A percentile compares a stretch with the other conserved stretches of the same genome.
phyloP scores from a whole-genome alignment of 2,329 filamentous ascomycete genomes.

The Nemania diffusa region DNA sequence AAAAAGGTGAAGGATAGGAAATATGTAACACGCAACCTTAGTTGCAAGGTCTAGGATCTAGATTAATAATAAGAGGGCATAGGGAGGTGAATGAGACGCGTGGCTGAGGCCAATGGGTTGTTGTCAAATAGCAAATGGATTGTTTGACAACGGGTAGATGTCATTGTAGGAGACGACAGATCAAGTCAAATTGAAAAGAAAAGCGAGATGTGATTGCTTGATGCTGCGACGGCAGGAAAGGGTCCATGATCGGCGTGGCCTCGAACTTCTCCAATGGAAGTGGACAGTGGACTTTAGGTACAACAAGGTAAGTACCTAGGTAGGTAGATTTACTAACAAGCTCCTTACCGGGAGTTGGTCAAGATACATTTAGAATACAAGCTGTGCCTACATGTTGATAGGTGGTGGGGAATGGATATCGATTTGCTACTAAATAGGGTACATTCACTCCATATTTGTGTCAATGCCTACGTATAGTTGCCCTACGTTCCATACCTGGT shows the following conservation, averaged over 20 bases:
- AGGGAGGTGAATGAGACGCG: background rate
- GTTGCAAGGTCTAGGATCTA: background rate
- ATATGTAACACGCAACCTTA: background rate
- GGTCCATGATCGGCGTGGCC: slow-evolving; percentile 22
- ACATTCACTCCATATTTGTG: too few species aligned
- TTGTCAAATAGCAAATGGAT: background rate
- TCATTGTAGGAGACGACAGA: slow-evolving; percentile 14
- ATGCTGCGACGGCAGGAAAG: slow-evolving; percentile 24
- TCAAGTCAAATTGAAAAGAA: slow-evolving; percentile 25
- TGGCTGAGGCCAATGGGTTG: background rate
- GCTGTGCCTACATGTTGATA: too few species aligned
- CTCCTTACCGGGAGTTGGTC: background rate
- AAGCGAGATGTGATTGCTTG: slow-evolving; percentile 25
- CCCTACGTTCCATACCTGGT: too few species aligned
- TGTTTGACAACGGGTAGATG: slow-evolving; percentile 12
- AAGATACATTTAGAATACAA: too few species aligned
- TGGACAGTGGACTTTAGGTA: background rate
- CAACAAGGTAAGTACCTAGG: background rate
- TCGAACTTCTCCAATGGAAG: slow-evolving; percentile 24
- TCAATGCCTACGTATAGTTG: too few species aligned
- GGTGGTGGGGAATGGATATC: too few species aligned
- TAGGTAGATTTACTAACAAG: background rate
- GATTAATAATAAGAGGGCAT: slow-evolving; percentile 3
- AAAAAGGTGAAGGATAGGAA: background rate
- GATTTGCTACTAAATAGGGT: too few species aligned